Conservation (phyloP, 352 stramenopile genomes). For the Pythium aphanidermatum region DNA sequence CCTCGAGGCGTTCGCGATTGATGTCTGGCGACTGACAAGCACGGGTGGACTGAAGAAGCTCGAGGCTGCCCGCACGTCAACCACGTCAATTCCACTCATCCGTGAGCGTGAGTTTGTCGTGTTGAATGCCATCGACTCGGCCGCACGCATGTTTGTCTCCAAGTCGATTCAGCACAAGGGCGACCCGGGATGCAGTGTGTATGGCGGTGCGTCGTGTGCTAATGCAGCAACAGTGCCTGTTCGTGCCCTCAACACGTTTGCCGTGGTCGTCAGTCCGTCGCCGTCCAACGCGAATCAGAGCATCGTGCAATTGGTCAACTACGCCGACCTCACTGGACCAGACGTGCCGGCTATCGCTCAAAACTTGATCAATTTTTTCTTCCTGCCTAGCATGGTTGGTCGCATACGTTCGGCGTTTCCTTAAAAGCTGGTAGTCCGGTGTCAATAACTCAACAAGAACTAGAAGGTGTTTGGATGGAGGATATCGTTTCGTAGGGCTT, state of each 20-base stretch:
- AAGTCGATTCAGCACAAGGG: too few relatives aligned
- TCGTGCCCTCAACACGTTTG: slow-evolving; percentile 20
- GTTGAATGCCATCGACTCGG: too few relatives aligned
- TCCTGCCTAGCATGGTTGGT: slow-evolving; percentile 12
- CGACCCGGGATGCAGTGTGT: too few relatives aligned
- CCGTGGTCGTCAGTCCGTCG: neutral
- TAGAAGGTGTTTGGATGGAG: too few relatives aligned
- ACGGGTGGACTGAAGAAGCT: neutral
- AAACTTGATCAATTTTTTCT: slow-evolving; percentile 17
- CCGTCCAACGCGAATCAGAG: slow-evolving; percentile 1
- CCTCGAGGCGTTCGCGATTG: slow-evolving; percentile 3
- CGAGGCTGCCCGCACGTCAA: neutral
- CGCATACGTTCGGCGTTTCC: slow-evolving; percentile 22
- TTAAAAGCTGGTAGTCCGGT: too few relatives aligned
- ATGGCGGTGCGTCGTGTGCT: too few relatives aligned
- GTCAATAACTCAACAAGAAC: too few relatives aligned
- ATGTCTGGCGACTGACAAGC: neutral
- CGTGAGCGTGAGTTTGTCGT: too few relatives aligned
- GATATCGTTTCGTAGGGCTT: too few relatives aligned
- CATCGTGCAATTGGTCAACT: slow-evolving; percentile 15
- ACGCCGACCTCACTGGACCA: slow-evolving; percentile 13
- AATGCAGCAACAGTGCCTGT: too few relatives aligned
- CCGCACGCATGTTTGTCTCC: too few relatives aligned
- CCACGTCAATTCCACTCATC: too few relatives aligned
- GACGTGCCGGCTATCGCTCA: slow-evolving; percentile 13